Evolutionary conservation across 2,329 filamentous ascomycete species (phyloP), one percentile per base, ranked within the genome.

Genomic region (Mycosphaerella arachidis): DNA sequence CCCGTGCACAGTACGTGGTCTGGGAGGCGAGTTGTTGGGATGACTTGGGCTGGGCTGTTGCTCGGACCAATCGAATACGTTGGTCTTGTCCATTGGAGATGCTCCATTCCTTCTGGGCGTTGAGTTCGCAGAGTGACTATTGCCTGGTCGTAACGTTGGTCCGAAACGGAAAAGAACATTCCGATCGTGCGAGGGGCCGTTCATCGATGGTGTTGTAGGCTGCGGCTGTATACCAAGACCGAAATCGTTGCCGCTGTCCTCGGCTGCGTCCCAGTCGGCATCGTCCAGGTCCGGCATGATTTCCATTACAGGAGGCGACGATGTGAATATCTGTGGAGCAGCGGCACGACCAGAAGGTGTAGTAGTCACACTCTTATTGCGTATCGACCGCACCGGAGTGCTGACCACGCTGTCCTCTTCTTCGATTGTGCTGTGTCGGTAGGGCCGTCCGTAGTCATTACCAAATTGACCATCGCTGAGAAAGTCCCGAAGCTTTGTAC

Each of bases 1-100:
- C 13, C 86, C 86, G 71, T 92, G 88, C 40, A 90, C 87, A 13
- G 90, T 92, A 68, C 84, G 86, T 1, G 89, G 89, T 29, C 89
- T 83, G 50, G 81, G 80, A n/a, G 82, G 82, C 43, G 81, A 81
- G 30, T 82, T 82, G 60, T 81, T 82, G 51, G 87, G 84, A 55
- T 79, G 76, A 74, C 86, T 88, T 58, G 89, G 87, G 60, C 84
- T 78, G 6, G 78, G 76, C 29, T 83, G 75, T 13, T 87, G 81
- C 72, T 92, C 90, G 52, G 86, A 55, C 68, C 68, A 69, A 72
- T 92, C 89, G 67, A 92, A 92, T 3, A 92, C 78, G 66, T 83
- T 92, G 72, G 87, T 77, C 63, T 70, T 73, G 62, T 81, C 75
- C 63, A 69, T 61, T 67, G 74, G 65, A 37, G 74, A 72, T 53